Base-by-base conservation (phyloP, 2,329 filamentous ascomycete species). In the Xylariaceae sp. region DNA sequence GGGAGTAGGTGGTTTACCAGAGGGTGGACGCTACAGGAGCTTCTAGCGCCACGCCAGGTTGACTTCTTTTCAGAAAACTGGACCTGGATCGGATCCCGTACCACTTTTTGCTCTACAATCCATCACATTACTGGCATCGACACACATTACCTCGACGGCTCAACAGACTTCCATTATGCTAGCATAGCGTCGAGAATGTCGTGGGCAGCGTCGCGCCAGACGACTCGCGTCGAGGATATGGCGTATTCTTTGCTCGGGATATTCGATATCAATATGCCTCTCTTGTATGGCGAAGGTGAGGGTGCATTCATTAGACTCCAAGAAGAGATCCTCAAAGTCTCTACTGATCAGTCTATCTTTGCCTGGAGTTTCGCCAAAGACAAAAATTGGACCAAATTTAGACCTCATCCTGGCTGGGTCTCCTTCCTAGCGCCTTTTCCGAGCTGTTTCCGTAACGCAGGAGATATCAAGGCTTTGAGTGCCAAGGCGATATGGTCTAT, bases 291-390 rank as follows among this genome's bases (percentile, higher is more conserved):
- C 16, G 47, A 49, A 23, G 47, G 47, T 4, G 23, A 21, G 4
- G 42, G 36, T 7, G 47, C 47, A 14, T 49, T 49, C 32, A 20
- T 37, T 2, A 42, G 43, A n/a, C 39, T 49, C 3, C 47, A 49
- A 34, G 42, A 46, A 16, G 47, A 49, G 33, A 22, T 46, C 22
- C 8, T 11, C 36, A 38, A 38, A 22, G 10, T 12, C 10, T 20
- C 36, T 11, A 21, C 11, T 22, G 36, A 38, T 20, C 10, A 11
- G 12, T 38, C 37, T 8, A 3, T 38, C 3, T 38, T 38, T 14
- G 37, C 37, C 12, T 38, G 37, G 37, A 4, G 7, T 16, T 32
- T 32, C 16, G 27, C 16, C 5, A 16, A 8, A 8, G 12, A 8
- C 12, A 32, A 16, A 4, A 16, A 32, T 8, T 4, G 27, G 27